phyloP scores from a whole-genome alignment of 1,139 yeast species.

The Nakaseomyces uthaithaninus region DNA sequence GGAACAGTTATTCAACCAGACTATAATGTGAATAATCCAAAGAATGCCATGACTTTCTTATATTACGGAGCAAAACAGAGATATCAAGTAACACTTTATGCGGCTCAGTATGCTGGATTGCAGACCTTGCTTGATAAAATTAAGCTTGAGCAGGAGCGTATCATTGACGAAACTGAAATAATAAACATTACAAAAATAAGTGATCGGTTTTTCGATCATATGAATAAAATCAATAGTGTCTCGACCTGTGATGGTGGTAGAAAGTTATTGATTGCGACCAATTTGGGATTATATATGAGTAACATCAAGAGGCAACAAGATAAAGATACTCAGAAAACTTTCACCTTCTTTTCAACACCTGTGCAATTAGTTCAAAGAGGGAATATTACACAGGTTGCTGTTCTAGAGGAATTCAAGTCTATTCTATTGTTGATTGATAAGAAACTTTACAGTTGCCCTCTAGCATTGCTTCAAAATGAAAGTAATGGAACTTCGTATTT shows the following conservation, averaged over 20 bases:
- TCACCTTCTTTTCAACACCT: constrained; percentile 62
- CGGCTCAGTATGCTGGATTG: constrained; percentile 60
- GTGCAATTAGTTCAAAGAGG: constrained; percentile 67
- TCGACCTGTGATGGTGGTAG: constrained; percentile 95
- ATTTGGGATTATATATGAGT: constrained; percentile 80
- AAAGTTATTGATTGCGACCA: constrained; percentile 83
- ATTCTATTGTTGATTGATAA: constrained; percentile 78
- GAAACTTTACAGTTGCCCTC: constrained; percentile 72
- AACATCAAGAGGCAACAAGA: constrained; percentile 41
- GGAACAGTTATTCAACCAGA: constrained; percentile 37
- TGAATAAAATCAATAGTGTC: constrained; percentile 81
- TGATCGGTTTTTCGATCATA: constrained; percentile 60
- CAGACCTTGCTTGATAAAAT: constrained; percentile 76
- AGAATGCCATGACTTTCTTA: constrained; percentile 41
- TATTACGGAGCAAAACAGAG: constrained; percentile 50
- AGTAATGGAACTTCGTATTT: constrained; percentile 48
- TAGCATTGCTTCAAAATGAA: constrained; percentile 54
- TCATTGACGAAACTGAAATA: constrained; percentile 67
- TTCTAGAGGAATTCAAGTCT: constrained; percentile 83
- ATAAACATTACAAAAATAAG: constrained; percentile 69
- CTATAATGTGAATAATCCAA: constrained; percentile 21
- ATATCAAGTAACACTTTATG: constrained; percentile 60
- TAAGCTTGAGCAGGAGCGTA: constrained; percentile 65
- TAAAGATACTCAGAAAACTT: constrained; percentile 32
- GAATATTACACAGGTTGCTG: constrained; percentile 84